Evolutionary conservation across 2,329 filamentous ascomycete genomes (phyloP).

Genomic region (Sclerotinia trifoliorum): DNA sequence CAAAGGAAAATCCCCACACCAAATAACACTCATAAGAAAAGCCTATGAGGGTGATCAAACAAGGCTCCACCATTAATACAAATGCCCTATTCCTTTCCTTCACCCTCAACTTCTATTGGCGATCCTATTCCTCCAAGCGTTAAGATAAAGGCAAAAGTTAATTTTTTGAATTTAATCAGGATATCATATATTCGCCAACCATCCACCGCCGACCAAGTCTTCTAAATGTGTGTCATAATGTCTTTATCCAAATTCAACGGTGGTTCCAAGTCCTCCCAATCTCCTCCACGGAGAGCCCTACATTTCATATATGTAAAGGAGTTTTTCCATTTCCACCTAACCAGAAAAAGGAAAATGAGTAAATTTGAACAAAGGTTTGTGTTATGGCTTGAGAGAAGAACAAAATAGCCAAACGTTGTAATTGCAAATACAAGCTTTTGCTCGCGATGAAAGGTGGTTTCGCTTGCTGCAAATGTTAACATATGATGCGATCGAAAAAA

Average conservation of each 20-base stretch:
- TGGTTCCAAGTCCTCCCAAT: constrained; percentile 8
- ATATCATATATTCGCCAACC: constrained; percentile 22
- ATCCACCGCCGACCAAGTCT: constrained; percentile 15
- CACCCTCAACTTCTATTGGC: constrained; percentile 14
- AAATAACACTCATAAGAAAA: constrained; percentile 2
- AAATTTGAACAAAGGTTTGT: constrained; percentile 6
- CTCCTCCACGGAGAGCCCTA: constrained; percentile 18
- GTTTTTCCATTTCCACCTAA: constrained; percentile 14
- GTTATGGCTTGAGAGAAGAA: constrained; percentile 9
- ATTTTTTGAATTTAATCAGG: constrained; percentile 13
- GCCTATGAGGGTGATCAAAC: not conserved
- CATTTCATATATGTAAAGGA: constrained; percentile 18
- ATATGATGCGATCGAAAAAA: constrained; percentile 6
- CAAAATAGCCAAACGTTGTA: not conserved
- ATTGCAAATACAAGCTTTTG: constrained; percentile 14
- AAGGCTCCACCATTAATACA: constrained; percentile 22
- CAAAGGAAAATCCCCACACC: not conserved
- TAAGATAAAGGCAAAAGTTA: constrained; percentile 14
- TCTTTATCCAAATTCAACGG: constrained; percentile 13
- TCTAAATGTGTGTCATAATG: constrained; percentile 20
- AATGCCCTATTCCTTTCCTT: constrained; percentile 3
- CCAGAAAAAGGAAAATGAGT: constrained; percentile 6
- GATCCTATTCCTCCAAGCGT: not conserved
- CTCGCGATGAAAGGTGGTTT: not conserved
- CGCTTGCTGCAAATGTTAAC: constrained; percentile 9